A percentile compares a stretch with the other conserved stretches of the same genome.
Conservation (phyloP, 306 rosid genomes). For the Rosa multiflora region DNA sequence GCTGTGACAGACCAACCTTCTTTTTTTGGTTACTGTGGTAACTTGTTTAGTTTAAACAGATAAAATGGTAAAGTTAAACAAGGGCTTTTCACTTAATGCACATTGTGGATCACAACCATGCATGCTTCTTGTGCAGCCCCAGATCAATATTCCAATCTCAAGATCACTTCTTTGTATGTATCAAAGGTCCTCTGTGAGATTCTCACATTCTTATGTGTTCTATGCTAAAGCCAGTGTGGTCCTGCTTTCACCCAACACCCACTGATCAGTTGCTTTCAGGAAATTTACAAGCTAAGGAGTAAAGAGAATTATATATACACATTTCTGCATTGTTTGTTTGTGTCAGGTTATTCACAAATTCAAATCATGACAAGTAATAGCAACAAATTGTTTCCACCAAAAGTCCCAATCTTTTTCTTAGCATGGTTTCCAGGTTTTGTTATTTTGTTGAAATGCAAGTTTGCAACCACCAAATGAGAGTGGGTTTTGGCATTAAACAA, state of each 20-base stretch:
- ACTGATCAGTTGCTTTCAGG: conserved; percentile 27
- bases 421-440: not conserved
- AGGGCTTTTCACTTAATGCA: not conserved
- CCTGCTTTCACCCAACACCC: conserved; percentile 16
- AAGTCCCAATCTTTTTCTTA: not conserved
- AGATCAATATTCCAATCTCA: conserved; percentile 35
- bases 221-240: conserved; percentile 18
- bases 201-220: conserved; percentile 8
- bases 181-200: conserved; percentile 21
- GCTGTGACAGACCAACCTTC: conserved; percentile 26
- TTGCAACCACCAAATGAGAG: not conserved
- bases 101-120: conserved; percentile 17
- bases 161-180: not conserved
- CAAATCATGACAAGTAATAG: not conserved
- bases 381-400: not conserved
- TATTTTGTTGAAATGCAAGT: not conserved
- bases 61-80: conserved; percentile 2
- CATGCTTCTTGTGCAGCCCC: conserved; percentile 26
- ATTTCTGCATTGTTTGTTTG: not conserved
- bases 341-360: conserved; percentile 16
- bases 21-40: conserved; percentile 26
- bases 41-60: conserved; percentile 6
- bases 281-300: not conserved
- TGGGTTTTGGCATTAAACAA: not conserved
- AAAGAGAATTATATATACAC: not conserved